A percentile compares a stretch with the other conserved stretches of the same genome.
Evolutionary conservation across 2,329 filamentous ascomycete species (phyloP).

Genomic region (Sporothrix pseudoabietina): DNA sequence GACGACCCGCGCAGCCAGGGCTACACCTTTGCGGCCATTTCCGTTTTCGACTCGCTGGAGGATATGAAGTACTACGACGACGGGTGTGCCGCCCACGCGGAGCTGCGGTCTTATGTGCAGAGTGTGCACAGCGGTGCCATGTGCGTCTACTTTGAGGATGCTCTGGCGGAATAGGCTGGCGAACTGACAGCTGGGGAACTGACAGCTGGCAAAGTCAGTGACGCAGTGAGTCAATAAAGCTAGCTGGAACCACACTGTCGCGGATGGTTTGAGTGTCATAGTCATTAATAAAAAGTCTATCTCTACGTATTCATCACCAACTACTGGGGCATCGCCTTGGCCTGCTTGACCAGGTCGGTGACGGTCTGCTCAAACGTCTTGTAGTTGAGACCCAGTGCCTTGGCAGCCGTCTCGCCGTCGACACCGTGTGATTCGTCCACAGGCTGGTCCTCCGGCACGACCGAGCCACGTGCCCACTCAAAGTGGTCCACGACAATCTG

Average conservation of each 20-base stretch:
- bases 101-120: conserved; percentile 45
- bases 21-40: conserved; percentile 65
- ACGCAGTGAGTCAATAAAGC: not conserved
- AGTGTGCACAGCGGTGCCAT: conserved; percentile 41
- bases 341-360: conserved; percentile 26
- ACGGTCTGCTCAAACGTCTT: conserved; percentile 30
- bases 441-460: conserved; percentile 21
- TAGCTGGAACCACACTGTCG: too few species aligned
- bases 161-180: not conserved
- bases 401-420: conserved; percentile 28
- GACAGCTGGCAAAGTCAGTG: not conserved
- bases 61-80: conserved; percentile 73
- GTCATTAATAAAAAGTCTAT: not conserved
- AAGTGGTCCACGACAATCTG: conserved; percentile 49
- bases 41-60: conserved; percentile 63
- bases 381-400: conserved; percentile 27
- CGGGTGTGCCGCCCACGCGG: conserved; percentile 49
- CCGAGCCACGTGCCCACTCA: conserved; percentile 38
- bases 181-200: not conserved
- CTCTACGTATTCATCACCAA: not conserved
- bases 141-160: conserved; percentile 31
- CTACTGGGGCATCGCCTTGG: conserved; percentile 3
- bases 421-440: conserved; percentile 30
- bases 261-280: not conserved
- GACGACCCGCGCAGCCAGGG: conserved; percentile 65